Evolutionary conservation across 495 filamentous ascomycete genomes (phyloP).

Genomic region (Astrothelium subdiscretum): DNA sequence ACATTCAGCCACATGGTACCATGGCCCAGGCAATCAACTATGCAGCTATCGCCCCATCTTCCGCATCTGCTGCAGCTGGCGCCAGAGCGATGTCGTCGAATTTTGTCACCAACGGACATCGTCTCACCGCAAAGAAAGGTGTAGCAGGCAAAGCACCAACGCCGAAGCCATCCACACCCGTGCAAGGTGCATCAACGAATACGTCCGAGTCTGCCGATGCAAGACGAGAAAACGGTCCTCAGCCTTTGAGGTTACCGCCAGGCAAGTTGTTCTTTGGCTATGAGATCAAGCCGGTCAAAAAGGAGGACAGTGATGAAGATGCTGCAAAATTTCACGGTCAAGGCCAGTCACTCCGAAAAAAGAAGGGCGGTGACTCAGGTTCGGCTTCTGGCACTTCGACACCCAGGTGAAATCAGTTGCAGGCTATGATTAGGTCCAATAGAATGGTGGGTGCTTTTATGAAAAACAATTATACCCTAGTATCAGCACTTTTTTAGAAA

Average conservation of each 20-base stretch:
- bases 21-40: constrained; percentile 99
- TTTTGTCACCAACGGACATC: constrained; percentile 65
- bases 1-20: constrained; percentile 57
- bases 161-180: constrained; percentile 70
- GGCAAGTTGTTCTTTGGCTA: constrained; percentile 97
- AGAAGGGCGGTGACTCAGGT: constrained; percentile 30
- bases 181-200: constrained; percentile 56
- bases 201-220: constrained; percentile 20
- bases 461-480: no score
- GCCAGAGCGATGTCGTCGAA: constrained; percentile 60
- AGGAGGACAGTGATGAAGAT: constrained; percentile 51
- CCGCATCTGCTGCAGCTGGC: constrained; percentile 48
- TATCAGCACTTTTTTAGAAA: no score
- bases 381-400: constrained; percentile 27
- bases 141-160: constrained; percentile 53
- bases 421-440: no score
- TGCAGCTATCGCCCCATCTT: constrained; percentile 74
- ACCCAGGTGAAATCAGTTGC: constrained; percentile 19
- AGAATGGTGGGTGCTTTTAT: no score
- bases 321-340: constrained; percentile 69
- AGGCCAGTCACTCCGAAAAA: constrained; percentile 68
- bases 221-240: constrained; percentile 54
- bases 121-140: constrained; percentile 66
- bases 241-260: constrained; percentile 72
- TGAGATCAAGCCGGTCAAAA: constrained; percentile 75